Percentiles rank a stretch among this genome's conserved stretches.
phyloP scores from a whole-genome alignment of 495 filamentous ascomycete genomes.

The Cenococcum geophilum region DNA sequence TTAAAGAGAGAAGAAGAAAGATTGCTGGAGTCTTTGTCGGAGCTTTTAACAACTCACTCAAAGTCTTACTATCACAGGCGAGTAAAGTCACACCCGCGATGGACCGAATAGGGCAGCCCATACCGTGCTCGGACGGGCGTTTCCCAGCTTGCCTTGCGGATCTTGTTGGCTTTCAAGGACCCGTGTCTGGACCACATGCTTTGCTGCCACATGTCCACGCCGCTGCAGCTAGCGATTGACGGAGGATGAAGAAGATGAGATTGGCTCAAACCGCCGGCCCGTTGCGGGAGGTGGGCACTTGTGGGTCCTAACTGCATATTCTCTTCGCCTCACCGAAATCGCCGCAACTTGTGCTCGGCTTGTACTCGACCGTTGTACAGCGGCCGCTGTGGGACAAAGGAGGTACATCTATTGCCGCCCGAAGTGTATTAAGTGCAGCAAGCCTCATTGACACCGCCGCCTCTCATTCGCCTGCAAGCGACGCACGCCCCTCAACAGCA shows the following conservation, averaged over 20 bases:
- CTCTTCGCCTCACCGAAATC: constrained; percentile 1
- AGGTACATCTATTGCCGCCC: neutral
- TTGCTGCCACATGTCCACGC: constrained; percentile 3
- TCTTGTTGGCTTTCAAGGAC: constrained; percentile 4
- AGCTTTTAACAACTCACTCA: neutral
- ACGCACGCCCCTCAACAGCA: neutral
- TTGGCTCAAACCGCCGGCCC: neutral
- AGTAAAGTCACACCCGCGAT: neutral
- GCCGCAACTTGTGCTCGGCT: neutral
- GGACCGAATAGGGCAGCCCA: constrained; percentile 21
- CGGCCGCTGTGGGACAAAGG: too few relatives aligned
- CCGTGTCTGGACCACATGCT: neutral
- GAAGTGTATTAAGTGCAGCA: neutral
- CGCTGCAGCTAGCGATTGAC: constrained; percentile 4
- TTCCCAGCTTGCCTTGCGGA: neutral
- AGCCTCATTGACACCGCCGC: neutral
- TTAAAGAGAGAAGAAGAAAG: neutral
- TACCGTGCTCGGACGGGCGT: constrained; percentile 19
- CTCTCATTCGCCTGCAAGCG: neutral
- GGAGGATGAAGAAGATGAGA: neutral
- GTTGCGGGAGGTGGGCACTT: neutral
- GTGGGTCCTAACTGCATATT: neutral
- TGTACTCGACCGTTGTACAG: neutral
- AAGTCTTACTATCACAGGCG: neutral
- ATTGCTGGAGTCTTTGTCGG: neutral